Base-by-base conservation (phyloP, 257 asterid genomes). In the Gynochthodes officinalis region DNA sequence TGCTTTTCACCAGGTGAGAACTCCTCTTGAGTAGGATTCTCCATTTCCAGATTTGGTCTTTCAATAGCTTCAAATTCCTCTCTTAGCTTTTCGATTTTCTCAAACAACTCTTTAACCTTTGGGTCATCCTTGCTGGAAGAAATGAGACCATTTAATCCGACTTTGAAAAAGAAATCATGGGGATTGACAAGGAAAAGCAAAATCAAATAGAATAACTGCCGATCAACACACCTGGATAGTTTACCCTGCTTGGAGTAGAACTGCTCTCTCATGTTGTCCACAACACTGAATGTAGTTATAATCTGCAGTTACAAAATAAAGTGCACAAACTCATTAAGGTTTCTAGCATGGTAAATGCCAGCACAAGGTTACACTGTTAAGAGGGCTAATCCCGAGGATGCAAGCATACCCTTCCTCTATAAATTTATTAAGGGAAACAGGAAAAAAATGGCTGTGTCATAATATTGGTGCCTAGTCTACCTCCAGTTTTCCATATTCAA, bases 231-330 rank as follows among this genome's bases (percentile, higher is more conserved):
- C 99, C 98, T 85, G 84, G 90, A 78, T 54, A 85, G 59, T 76
- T 83, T 87, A 77, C 84, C 92, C 78, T 76, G 89, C 69, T 84
- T 87, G 44, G 91, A 78, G 77, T 87, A 87, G 79, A 87, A 87
- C 78, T 89, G 97, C 85, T 89, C 90, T 78, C 82, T 89, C 98
- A 92, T 92, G 85, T 83, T 86, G 86, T 92, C 96, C 72, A 87
- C 98, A 52, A 90, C 96, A 63, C 98, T 92, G 87, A 90, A 95
- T 55, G 86, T 90, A 66, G 96, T 85, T 78, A 92, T 84, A 63
- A 92, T 95, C 99, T 92, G 88, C 67, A 70, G 63, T 16, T 25
- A 66, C 69, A 73, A 65, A 67, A 62, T 10, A 35, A 30, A 27
- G 46, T 28, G 27, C 60, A 25, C 14, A 39, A 16, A 60, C 7